These are phyloP conservation scores for Amanita exitialis DNA, from an alignment of 768 basidiomycete species.

Conservation along the genomic window DNA sequence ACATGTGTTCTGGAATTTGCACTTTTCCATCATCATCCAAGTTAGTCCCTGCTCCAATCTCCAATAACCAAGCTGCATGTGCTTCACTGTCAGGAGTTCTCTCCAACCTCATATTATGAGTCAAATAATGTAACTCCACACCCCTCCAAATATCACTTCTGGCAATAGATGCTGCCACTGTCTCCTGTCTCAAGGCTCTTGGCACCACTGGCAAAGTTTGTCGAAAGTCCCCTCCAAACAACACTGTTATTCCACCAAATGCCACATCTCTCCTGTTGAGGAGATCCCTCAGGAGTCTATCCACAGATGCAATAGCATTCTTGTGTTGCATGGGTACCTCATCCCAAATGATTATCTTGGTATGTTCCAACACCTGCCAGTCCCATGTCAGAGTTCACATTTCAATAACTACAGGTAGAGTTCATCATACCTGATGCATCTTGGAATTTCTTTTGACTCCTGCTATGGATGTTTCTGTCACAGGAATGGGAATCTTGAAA, in stretches of 20 bases:
- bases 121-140: slow-evolving; percentile 22
- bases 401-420: too few relatives aligned
- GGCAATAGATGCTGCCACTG: slow-evolving; percentile 25
- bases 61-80: slow-evolving; percentile 27
- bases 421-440: slow-evolving; percentile 15
- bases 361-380: slow-evolving; percentile 18
- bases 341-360: slow-evolving; percentile 34
- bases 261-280: slow-evolving; percentile 9
- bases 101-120: slow-evolving; percentile 31
- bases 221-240: slow-evolving; percentile 41
- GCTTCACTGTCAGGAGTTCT: slow-evolving; percentile 13
- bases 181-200: slow-evolving; percentile 26
- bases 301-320: slow-evolving; percentile 26
- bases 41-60: slow-evolving; percentile 17
- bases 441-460: too few relatives aligned
- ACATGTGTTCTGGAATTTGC: not conserved
- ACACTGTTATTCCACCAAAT: slow-evolving; percentile 34
- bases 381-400: slow-evolving; percentile 15
- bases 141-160: slow-evolving; percentile 27
- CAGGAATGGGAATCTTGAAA: too few relatives aligned
- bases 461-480: too few relatives aligned
- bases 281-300: slow-evolving; percentile 26
- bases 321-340: slow-evolving; percentile 30
- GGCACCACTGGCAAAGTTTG: slow-evolving; percentile 36
- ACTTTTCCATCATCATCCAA: slow-evolving; percentile 1